A percentile compares a stretch with the other conserved stretches of the same genome.
Conservation (phyloP, 2,329 filamentous ascomycete species). For the Pseudogymnoascus sp. region DNA sequence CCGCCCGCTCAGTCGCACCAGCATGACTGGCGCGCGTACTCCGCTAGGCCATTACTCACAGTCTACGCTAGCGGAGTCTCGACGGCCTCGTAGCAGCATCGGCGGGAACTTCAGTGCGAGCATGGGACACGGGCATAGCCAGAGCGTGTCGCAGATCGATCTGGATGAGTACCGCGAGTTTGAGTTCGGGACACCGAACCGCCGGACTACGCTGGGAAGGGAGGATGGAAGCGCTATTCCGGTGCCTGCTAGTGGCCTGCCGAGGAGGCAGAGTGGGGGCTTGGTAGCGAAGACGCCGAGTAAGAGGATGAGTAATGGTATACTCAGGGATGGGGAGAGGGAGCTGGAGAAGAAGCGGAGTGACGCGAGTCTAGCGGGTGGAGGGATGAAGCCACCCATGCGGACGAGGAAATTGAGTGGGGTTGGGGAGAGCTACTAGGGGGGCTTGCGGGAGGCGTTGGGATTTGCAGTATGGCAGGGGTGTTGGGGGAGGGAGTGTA, state of each 20-base stretch:
- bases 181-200: conserved; percentile 37
- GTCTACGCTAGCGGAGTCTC: conserved; percentile 24
- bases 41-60: conserved; percentile 30
- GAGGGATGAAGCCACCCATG: conserved; percentile 23
- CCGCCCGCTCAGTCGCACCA: conserved; percentile 27
- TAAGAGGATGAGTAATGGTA: conserved; percentile 25
- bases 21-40: conserved; percentile 27
- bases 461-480: conserved; percentile 5
- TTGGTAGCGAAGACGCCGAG: conserved; percentile 24
- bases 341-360: conserved; percentile 17
- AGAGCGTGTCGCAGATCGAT: conserved; percentile 28
- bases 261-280: conserved; percentile 44
- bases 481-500: not conserved
- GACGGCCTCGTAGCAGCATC: conserved; percentile 27
- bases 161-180: conserved; percentile 24
- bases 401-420: conserved; percentile 42
- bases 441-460: not conserved
- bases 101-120: conserved; percentile 24
- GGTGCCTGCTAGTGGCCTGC: conserved; percentile 36
- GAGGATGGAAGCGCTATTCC: conserved; percentile 41
- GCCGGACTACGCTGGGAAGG: conserved; percentile 37
- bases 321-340: conserved; percentile 15
- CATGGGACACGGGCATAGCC: conserved; percentile 28
- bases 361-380: conserved; percentile 12
- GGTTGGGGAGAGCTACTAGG: conserved; percentile 50